Percentiles rank a stretch among this genome's conserved stretches.
phyloP scores from a whole-genome alignment of 306 rosid species.

The Chamaecrista fasciculata region DNA sequence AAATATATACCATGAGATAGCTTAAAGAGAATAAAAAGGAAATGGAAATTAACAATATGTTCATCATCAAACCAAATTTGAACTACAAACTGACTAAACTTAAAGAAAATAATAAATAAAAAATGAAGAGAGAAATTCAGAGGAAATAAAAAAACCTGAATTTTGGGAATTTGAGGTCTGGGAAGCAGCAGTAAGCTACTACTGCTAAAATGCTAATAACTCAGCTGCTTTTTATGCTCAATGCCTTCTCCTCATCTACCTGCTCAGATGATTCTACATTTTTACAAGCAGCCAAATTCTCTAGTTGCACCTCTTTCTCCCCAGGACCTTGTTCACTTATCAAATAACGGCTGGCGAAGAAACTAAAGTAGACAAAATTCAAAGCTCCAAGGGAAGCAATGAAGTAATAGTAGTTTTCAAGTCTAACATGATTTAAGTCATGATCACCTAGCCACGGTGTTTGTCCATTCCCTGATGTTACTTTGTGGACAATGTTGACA shows the following conservation, averaged over 20 bases:
- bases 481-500: conserved; percentile 42
- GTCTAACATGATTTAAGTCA: conserved; percentile 54
- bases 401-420: conserved; percentile 57
- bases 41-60: too few relatives aligned
- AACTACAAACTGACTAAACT: too few relatives aligned
- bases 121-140: neutral
- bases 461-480: conserved; percentile 34
- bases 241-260: conserved; percentile 12
- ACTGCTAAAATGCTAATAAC: neutral
- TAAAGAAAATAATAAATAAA: neutral
- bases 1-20: too few relatives aligned
- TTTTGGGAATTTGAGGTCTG: neutral
- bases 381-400: conserved; percentile 50
- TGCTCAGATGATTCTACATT: neutral
- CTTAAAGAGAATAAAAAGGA: too few relatives aligned
- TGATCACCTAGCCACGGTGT: conserved; percentile 66
- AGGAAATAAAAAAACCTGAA: neutral
- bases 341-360: conserved; percentile 50
- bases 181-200: neutral
- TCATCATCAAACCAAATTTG: conserved; percentile 63
- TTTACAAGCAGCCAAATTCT: neutral
- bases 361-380: conserved; percentile 56
- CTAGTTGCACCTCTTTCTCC: conserved; percentile 25
- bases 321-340: neutral
- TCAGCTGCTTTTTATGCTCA: neutral